Evolutionary conservation across 2,329 filamentous ascomycete species (phyloP), one percentile per base, ranked within the genome.

Genomic region (Fusarium illudens): DNA sequence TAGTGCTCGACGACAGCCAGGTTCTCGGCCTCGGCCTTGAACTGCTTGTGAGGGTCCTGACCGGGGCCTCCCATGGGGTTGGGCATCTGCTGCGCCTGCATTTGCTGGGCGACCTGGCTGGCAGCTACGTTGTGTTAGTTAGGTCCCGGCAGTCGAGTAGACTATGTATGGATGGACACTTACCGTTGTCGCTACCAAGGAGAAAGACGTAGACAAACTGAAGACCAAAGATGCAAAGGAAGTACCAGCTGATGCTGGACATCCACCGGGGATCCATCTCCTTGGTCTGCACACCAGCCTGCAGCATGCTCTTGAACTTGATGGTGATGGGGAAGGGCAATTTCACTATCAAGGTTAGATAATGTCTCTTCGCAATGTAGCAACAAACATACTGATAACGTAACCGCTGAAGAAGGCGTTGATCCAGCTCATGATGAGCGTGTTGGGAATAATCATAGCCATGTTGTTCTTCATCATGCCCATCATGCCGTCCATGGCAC

Each of bases 401-500:
- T 97, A 99, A 30, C 96, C 96, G 54, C 93, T 96, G 76, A 99
- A 99, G 78, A 98, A 99, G 0, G 96, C 94, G 82, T 99, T 99
- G 79, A 99, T 98, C 96, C 96, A 99, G 71, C 95, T 96, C 96
- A 99, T 99, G 72, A 99, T 99, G 77, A 99, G 82, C 6, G 94
- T 98, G 81, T 99, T 97, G 50, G 96, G 96, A 61, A 99, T 93
- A 84, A 99, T 98, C 96, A 98, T 99, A 69, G 96, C 95, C 92
- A 99, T 97, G 78, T 99, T 97, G 60, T 94, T 94, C 87, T 99
- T 99, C 93, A 99, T 97, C 93, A 97, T 97, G 72, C 96, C 95
- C 96, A 99, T 99, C 96, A 99, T 99, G 72, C 94, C 95, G 77
- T 99, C 96, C 96, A 99, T 99, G 61, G 93, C 93, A 49, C 91